These are phyloP conservation scores for Cruciata laevipes DNA, from an alignment of 257 asterid species.

Conservation along the genomic window DNA sequence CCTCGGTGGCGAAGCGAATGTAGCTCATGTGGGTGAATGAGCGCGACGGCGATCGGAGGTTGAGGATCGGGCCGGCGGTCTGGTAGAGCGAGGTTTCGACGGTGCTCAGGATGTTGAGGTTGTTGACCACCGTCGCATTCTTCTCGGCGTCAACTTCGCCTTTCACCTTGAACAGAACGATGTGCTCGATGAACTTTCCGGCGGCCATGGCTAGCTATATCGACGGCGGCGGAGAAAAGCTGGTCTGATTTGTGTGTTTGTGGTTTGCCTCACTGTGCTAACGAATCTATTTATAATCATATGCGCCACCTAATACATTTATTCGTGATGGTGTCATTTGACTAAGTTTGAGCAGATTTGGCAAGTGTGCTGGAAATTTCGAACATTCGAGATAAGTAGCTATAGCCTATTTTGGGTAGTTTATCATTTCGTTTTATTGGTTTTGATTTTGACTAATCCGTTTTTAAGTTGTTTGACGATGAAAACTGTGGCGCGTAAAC, in stretches of 20 bases:
- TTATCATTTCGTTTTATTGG: no score
- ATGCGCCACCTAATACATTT: not conserved
- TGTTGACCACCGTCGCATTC: constrained; percentile 50
- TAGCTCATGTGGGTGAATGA: constrained; percentile 83
- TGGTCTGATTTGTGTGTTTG: constrained; percentile 7
- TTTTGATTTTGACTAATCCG: no score
- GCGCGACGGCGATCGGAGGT: constrained; percentile 40
- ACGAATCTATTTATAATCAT: not conserved
- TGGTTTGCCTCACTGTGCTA: not conserved
- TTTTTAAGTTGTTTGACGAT: no score
- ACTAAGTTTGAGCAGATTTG: not conserved
- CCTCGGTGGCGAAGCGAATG: constrained; percentile 57
- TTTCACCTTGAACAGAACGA: constrained; percentile 67
- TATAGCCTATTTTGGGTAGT: no score
- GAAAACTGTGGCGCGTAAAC: no score
- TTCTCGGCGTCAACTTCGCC: constrained; percentile 46
- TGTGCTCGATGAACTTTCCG: constrained; percentile 59
- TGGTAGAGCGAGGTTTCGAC: constrained; percentile 62
- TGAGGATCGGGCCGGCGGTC: constrained; percentile 59
- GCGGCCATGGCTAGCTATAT: constrained; percentile 19
- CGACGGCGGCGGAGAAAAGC: constrained; percentile 12
- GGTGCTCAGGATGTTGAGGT: constrained; percentile 55
- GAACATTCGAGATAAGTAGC: no score
- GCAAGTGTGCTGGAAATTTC: no score
- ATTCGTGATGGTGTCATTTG: not conserved